Evolutionary conservation across 139 green algal species (phyloP), one percentile per base, ranked within the genome.

Genomic region (Micromonas commoda): DNA sequence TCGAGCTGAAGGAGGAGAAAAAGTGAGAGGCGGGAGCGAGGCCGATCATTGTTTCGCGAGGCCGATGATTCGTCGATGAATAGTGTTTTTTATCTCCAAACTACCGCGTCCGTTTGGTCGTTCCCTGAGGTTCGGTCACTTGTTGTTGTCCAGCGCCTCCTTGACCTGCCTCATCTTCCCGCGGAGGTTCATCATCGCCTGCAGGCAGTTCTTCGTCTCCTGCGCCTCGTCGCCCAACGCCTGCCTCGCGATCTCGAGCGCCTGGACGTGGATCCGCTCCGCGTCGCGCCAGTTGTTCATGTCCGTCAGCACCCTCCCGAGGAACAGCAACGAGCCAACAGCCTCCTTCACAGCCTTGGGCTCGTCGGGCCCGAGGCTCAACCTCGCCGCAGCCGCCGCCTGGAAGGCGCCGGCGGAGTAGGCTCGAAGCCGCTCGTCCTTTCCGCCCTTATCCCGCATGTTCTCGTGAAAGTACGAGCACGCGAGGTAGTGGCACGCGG

Each of bases 261-360:
- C 66, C 26, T 51, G 31, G 0, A 31, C 9, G 2, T 31, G 52
- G 21, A 73, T 33, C 13, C 37, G 34, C 66, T 54, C 33, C 31
- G 66, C 19, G 2, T 73, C 31, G 32, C 20, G 23, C 13, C 23
- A 3, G 26, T 73, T 9, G 0, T 35, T 35, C 21, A 53, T 28
- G 1, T 73, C 66, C 34, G 53, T 29, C 13, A 73, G n/a, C 20
- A 51, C 31, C 33, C 66, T 31, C n/a, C 66, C 66, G 23, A 73
- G 37, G 33, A 73, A 73, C 66, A 73, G 5, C 32, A 73, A n/a
- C 66, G 66, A 73, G 16, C 66, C 37, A 20, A 52, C 66, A 33
- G 20, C 66, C 29, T 73, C 32, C 53, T 73, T 51, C 16, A n/a
- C 31, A 1, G 29, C 66, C 20, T 31, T 13, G 13, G 28, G 28